Conservation (phyloP, 2,329 filamentous ascomycete species). For the Chaetomium globosum region DNA sequence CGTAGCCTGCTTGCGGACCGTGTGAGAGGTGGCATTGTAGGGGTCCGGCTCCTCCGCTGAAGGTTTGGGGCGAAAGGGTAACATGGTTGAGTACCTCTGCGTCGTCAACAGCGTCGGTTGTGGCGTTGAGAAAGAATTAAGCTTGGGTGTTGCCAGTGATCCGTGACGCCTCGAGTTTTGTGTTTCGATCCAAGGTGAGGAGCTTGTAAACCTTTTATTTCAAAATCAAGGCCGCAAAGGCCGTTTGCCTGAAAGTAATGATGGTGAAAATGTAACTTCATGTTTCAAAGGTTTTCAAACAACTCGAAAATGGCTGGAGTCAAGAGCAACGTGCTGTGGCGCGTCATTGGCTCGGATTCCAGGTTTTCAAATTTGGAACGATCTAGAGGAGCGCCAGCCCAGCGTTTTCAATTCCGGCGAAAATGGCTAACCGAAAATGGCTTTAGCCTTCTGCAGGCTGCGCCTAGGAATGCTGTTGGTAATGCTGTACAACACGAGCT, state of each 20-base stretch:
- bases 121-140: neutral
- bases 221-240: neutral
- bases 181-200: neutral
- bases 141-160: neutral
- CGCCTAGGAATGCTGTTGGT: neutral
- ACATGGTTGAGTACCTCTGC: slow-evolving; percentile 11
- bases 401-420: slow-evolving; percentile 11
- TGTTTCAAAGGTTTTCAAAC: slow-evolving; percentile 6
- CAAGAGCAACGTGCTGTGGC: neutral
- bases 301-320: neutral
- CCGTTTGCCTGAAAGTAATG: slow-evolving; percentile 4
- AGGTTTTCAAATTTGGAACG: neutral
- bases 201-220: slow-evolving; percentile 1
- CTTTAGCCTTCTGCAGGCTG: neutral
- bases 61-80: slow-evolving; percentile 6
- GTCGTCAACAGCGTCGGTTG: slow-evolving; percentile 1
- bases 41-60: neutral
- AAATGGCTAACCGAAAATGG: slow-evolving; percentile 8
- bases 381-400: neutral
- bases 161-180: slow-evolving; percentile 7
- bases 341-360: neutral
- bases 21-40: neutral
- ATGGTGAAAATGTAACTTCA: neutral
- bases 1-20: neutral
- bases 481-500: neutral